Conservation (phyloP, 768 basidiomycete genomes). For the Rhodotorula sphaerocarpa region DNA sequence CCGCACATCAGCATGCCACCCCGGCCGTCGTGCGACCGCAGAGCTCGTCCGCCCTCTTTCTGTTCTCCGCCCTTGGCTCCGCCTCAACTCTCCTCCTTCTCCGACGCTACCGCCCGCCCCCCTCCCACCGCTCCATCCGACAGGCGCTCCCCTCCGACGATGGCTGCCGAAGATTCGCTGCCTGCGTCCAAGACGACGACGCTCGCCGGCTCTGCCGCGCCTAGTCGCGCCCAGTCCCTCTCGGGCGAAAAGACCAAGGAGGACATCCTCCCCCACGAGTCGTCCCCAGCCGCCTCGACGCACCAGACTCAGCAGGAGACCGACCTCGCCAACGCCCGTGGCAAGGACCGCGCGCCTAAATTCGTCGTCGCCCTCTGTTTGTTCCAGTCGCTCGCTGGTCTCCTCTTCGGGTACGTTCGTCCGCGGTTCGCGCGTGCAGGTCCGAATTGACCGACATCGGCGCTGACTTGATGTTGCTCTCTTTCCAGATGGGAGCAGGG, state of each 20-base stretch:
- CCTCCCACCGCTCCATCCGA: too few relatives aligned
- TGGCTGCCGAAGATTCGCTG: neutral
- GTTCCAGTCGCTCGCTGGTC: constrained; percentile 33
- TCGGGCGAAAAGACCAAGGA: constrained; percentile 9
- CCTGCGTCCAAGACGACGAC: constrained; percentile 18
- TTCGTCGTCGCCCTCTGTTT: constrained; percentile 33
- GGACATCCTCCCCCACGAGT: neutral
- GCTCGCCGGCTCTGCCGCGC: constrained; percentile 19
- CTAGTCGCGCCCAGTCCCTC: constrained; percentile 12
- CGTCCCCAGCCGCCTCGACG: constrained; percentile 15
- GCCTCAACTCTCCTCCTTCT: too few relatives aligned
- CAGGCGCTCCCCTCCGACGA: too few relatives aligned
- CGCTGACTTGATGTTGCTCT: neutral
- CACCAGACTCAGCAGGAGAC: constrained; percentile 16
- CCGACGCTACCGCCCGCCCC: too few relatives aligned
- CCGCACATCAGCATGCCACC: neutral
- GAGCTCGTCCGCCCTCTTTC: too few relatives aligned
- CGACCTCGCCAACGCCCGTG: constrained; percentile 7
- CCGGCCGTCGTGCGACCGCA: too few relatives aligned
- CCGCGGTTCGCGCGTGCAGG: neutral
- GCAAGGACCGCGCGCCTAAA: constrained; percentile 31
- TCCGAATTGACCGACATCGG: neutral
- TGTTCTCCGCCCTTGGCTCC: too few relatives aligned
- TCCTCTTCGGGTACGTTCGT: constrained; percentile 30
- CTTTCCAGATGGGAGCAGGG: constrained; percentile 32